Conservation (phyloP, 208 protist species). For the Acanthamoeba royreba region DNA sequence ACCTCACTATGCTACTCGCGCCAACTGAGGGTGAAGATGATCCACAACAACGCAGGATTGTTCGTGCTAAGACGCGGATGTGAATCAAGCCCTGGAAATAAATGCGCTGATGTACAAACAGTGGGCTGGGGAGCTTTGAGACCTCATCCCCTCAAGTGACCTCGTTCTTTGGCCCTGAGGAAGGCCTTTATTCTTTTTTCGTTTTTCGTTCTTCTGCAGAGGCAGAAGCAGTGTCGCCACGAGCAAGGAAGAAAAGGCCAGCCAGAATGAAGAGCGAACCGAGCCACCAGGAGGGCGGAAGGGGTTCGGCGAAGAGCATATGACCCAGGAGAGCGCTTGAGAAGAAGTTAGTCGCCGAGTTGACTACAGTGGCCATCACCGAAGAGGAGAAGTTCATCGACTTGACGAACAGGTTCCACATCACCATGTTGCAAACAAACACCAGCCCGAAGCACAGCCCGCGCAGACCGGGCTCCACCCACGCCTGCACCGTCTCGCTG, state of each 20-base stretch:
- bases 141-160: neutral
- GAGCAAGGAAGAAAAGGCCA: conserved; percentile 18
- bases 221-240: neutral
- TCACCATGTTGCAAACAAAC: conserved; percentile 16
- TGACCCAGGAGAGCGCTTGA: neutral
- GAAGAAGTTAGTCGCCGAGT: conserved; percentile 44
- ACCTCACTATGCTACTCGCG: conserved; percentile 39
- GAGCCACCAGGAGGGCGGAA: neutral
- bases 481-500: neutral
- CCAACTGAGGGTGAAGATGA: neutral
- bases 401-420: conserved; percentile 37
- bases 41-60: conserved; percentile 13
- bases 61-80: conserved; percentile 3
- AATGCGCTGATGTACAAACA: too few relatives aligned
- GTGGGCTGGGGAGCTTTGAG: neutral
- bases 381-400: conserved; percentile 38
- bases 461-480: neutral
- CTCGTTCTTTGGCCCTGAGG: neutral
- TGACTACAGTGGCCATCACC: neutral
- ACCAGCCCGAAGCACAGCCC: neutral
- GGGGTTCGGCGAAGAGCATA: neutral
- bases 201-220: neutral
- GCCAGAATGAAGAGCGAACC: neutral
- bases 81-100: neutral
- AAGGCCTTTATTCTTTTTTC: neutral